Base-by-base conservation (phyloP, 352 stramenopile genomes). In the Phytophthora citricola region DNA sequence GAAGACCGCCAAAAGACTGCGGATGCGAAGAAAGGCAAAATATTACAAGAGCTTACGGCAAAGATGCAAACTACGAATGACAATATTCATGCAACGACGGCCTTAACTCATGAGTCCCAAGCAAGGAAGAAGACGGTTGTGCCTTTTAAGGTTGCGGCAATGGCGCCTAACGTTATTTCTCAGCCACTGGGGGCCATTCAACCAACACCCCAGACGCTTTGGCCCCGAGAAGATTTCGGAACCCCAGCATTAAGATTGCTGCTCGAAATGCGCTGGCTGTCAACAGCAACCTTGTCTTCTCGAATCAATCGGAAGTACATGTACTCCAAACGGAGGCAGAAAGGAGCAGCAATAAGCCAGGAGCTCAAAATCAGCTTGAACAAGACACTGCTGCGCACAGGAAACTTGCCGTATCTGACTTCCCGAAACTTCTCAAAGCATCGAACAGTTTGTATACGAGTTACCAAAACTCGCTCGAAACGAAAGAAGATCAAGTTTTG, bases 1-100 rank as follows among this genome's bases (percentile, higher is more conserved):
- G 68, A 76, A 57, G 68, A 76, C 44, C 55, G 66, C 29, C 46
- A 73, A 56, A 69, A 83, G 51, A 82, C 88, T 22, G 81, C 77
- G 6, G 81, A 83, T 24, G 69, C 75, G 20, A 87, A 90, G 53
- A 83, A 58, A 72, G 58, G 58, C n/a, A 67, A 69, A 26, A 75
- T 73, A 15, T 59, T 59, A 12, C 26, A 64, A 11, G 62, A 79
- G 15, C 75, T 87, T 27, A 63, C 49, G 4, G n/a, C 69, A 20
- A 85, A 79, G 34, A 56, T 80, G 1, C 71, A 78, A 4, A 77
- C 43, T 0, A 58, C 79, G n/a, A 88, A 82, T 67, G 83, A 85
- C 4, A 60, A 39, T 41, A 15, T 27, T 34, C 60, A 55, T 14
- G 53, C 32, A 20, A 22, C 31, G 6, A 47, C 34, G 38, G 52